Percentiles rank a stretch among this genome's conserved stretches.
phyloP scores from a whole-genome alignment of 2,329 filamentous ascomycete genomes.

The Hymenoscyphus scutula region DNA sequence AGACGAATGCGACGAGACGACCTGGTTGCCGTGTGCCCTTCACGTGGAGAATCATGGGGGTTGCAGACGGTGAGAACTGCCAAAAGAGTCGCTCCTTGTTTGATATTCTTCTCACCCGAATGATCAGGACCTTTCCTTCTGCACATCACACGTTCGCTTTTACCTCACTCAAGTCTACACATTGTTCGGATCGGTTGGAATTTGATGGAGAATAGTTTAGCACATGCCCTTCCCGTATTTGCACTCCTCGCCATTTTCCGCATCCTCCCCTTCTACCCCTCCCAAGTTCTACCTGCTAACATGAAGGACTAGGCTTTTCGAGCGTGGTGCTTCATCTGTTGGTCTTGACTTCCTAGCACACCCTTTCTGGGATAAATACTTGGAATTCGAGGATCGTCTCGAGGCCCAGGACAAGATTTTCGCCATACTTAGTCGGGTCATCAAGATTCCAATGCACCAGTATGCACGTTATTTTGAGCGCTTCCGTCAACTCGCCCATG shows the following conservation, averaged over 20 bases:
- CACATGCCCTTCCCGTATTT: constrained; percentile 61
- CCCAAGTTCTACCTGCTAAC: constrained; percentile 27
- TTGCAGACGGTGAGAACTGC: constrained; percentile 69
- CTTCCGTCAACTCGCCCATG: constrained; percentile 74
- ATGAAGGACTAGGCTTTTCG: constrained; percentile 68
- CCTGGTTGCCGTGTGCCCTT: constrained; percentile 28
- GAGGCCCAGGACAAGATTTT: constrained; percentile 84
- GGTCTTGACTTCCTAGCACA: constrained; percentile 92
- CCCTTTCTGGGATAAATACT: constrained; percentile 98
- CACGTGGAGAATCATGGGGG: constrained; percentile 42
- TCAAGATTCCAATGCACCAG: constrained; percentile 91
- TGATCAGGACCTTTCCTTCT: constrained; percentile 59
- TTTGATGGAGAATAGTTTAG: constrained; percentile 50
- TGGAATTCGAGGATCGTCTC: constrained; percentile 92
- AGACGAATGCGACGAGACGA: constrained; percentile 42
- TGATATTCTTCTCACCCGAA: constrained; percentile 63
- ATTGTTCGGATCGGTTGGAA: constrained; percentile 42
- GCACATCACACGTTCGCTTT: constrained; percentile 45
- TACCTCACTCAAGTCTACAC: constrained; percentile 39
- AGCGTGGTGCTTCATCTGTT: constrained; percentile 79
- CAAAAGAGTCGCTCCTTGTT: constrained; percentile 54
- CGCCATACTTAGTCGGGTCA: constrained; percentile 75
- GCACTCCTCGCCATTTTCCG: constrained; percentile 47
- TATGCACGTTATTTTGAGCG: constrained; percentile 94
- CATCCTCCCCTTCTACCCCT: constrained; percentile 29